Conservation (phyloP, 2,329 filamentous ascomycete genomes). For the Colletotrichum acutatum region DNA sequence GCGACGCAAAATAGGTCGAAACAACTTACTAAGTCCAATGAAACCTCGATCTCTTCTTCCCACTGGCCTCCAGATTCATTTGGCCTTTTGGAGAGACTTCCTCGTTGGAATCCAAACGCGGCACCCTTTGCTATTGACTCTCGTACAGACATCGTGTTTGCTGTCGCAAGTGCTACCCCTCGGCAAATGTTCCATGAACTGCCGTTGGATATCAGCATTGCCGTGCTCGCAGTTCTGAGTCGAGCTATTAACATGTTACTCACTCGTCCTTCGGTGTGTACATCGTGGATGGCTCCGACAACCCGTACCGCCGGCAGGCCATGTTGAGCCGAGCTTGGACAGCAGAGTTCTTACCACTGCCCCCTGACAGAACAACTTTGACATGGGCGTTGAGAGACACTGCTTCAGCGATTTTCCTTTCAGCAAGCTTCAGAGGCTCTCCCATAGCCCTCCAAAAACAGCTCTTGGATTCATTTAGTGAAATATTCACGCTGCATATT, state of each 20-base stretch:
- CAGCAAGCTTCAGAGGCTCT: background rate
- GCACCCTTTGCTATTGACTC: conserved; percentile 9
- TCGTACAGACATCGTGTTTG: background rate
- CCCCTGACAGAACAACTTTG: background rate
- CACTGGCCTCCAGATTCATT: background rate
- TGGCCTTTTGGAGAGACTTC: too few relatives aligned
- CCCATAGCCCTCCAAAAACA: background rate
- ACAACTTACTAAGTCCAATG: too few relatives aligned
- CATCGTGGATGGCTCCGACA: background rate
- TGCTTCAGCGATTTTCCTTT: background rate
- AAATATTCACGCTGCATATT: too few relatives aligned
- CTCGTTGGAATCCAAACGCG: background rate
- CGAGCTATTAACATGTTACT: background rate
- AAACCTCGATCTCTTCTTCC: background rate
- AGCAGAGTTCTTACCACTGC: background rate
- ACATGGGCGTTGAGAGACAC: background rate
- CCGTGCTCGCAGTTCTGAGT: too few relatives aligned
- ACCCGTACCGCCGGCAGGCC: background rate
- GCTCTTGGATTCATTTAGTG: background rate
- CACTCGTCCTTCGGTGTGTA: background rate
- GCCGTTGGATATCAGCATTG: too few relatives aligned
- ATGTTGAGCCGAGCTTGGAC: background rate
- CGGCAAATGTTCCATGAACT: background rate
- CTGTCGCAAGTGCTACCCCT: background rate
- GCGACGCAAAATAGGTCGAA: too few relatives aligned